A percentile compares a stretch with the other conserved stretches of the same genome.
These are phyloP conservation scores for Wickerhamomyces queroliae DNA, from an alignment of 805 yeast genomes.

Conservation along the genomic window DNA sequence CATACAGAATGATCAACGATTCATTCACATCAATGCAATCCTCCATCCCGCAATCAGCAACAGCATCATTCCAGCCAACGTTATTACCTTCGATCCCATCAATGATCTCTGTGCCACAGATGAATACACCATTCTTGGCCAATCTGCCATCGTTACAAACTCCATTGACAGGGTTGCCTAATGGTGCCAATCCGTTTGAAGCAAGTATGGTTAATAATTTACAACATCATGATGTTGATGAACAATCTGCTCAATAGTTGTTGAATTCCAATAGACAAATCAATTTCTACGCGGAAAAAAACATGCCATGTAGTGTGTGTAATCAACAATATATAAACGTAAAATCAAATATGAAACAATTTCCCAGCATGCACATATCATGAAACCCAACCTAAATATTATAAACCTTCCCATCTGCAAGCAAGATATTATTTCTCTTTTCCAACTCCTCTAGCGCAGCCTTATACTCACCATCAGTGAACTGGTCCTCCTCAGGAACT, in stretches of 20 bases:
- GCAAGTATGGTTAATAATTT: conserved; percentile 14
- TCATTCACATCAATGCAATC: conserved; percentile 6
- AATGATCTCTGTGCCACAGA: conserved; percentile 24
- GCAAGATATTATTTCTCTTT: conserved; percentile 39
- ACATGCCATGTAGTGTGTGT: not conserved
- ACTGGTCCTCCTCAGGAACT: conserved; percentile 43
- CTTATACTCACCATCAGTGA: conserved; percentile 35
- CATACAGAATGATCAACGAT: conserved; percentile 33
- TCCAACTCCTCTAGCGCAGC: conserved; percentile 39
- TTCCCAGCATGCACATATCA: no score
- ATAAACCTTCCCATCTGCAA: conserved; percentile 43
- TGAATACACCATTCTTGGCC: conserved; percentile 18
- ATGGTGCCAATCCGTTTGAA: conserved; percentile 20
- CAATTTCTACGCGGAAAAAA: no score
- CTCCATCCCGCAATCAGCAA: conserved; percentile 13
- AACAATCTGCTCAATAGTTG: not conserved
- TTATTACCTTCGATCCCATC: conserved; percentile 22
- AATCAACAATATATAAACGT: not conserved
- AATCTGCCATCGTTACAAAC: conserved; percentile 5
- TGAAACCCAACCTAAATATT: conserved; percentile 32
- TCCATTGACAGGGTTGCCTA: conserved; percentile 1
- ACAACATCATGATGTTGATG: conserved; percentile 3
- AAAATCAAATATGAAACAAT: conserved; percentile 1
- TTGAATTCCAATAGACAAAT: no score
- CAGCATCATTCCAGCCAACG: conserved; percentile 13